Conservation (phyloP, 352 stramenopile genomes). For the Phytophthora foliorum region DNA sequence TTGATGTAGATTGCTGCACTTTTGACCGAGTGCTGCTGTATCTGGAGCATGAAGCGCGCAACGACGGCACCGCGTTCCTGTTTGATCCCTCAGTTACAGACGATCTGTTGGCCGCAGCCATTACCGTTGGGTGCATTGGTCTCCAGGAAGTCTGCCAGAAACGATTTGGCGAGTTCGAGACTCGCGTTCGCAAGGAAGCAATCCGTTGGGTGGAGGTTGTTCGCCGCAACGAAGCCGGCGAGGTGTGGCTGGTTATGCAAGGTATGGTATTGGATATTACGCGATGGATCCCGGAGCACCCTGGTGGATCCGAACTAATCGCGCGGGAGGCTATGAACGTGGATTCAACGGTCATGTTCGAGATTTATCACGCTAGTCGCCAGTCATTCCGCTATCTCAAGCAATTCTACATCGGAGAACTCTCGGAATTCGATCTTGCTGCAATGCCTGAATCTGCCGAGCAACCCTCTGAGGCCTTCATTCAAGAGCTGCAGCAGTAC, state of each 20-base stretch:
- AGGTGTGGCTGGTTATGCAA: conserved; percentile 90
- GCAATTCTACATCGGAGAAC: conserved; percentile 93
- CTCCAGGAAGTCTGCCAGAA: conserved; percentile 82
- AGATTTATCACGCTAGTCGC: conserved; percentile 93
- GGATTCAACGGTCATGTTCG: conserved; percentile 92
- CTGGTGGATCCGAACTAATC: conserved; percentile 87
- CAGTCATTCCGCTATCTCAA: conserved; percentile 93
- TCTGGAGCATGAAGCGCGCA: conserved; percentile 82
- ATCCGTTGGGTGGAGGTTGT: conserved; percentile 89
- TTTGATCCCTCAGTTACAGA: conserved; percentile 87
- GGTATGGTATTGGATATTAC: conserved; percentile 93
- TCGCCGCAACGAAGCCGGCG: conserved; percentile 72
- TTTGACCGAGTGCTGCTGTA: conserved; percentile 92
- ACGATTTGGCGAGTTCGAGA: conserved; percentile 84
- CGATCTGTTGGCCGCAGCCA: conserved; percentile 72
- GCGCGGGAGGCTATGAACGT: conserved; percentile 88
- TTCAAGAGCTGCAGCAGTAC: conserved; percentile 83
- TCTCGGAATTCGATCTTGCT: conserved; percentile 67
- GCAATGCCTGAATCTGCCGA: conserved; percentile 61
- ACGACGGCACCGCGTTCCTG: conserved; percentile 71
- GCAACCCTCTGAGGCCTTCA: conserved; percentile 71
- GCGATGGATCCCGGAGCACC: conserved; percentile 90
- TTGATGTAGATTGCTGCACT: conserved; percentile 89
- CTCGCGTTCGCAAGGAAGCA: conserved; percentile 77
- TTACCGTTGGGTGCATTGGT: conserved; percentile 74